A percentile compares a stretch with the other conserved stretches of the same genome.
phyloP scores from a whole-genome alignment of 2,329 filamentous ascomycete genomes.

The Pseudogymnoascus sp. region DNA sequence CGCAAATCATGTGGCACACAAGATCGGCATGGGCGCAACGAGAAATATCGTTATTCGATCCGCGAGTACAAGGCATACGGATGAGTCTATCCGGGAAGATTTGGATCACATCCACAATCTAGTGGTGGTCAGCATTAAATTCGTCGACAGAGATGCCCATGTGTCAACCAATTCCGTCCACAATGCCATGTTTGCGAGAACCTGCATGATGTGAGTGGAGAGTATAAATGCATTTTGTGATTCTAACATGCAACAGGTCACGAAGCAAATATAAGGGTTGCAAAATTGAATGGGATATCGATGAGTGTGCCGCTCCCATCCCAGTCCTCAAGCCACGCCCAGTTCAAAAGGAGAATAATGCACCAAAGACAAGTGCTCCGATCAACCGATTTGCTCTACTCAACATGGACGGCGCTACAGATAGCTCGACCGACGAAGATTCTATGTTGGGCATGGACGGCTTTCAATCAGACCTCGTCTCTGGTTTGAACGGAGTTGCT shows the following conservation, averaged over 20 bases:
- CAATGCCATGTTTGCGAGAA: constrained; percentile 66
- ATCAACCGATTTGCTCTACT: constrained; percentile 59
- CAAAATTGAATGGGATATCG: constrained; percentile 62
- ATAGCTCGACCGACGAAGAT: neutral
- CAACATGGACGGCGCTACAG: constrained; percentile 36
- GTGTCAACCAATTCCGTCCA: constrained; percentile 72
- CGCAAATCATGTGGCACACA: constrained; percentile 53
- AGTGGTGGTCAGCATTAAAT: constrained; percentile 58
- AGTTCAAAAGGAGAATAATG: constrained; percentile 23
- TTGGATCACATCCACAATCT: constrained; percentile 79
- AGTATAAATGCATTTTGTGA: constrained; percentile 13
- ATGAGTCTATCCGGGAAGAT: constrained; percentile 59
- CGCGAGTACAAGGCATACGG: constrained; percentile 52
- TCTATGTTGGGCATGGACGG: neutral
- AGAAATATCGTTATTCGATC: constrained; percentile 66
- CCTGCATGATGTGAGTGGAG: constrained; percentile 61
- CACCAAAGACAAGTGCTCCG: constrained; percentile 33
- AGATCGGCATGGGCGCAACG: constrained; percentile 58
- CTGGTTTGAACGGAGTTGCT: constrained; percentile 1
- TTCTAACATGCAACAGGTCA: constrained; percentile 25
- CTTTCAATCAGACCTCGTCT: neutral
- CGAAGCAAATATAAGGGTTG: constrained; percentile 60
- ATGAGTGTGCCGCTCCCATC: constrained; percentile 56
- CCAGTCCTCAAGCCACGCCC: constrained; percentile 18
- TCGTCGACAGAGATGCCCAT: constrained; percentile 52